Evolutionary conservation across 225 moss, liverwort and hornwort species (phyloP).

Genomic region (Pleurozium schreberi): DNA sequence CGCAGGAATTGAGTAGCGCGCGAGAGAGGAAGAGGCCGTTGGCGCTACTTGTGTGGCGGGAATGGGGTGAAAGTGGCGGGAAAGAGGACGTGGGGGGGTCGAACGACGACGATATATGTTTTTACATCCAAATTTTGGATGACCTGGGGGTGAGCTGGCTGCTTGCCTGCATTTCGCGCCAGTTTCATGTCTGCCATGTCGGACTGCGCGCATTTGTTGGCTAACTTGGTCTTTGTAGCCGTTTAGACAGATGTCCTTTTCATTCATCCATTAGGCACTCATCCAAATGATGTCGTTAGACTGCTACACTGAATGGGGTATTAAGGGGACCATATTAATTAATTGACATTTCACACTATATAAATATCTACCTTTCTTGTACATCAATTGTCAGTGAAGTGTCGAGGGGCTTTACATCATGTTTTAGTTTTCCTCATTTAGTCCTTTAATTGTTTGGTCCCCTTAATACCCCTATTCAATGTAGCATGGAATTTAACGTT

Average conservation of each 20-base stretch:
- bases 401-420: no score
- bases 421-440: no score
- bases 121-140: not conserved
- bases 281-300: not conserved
- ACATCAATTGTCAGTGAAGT: no score
- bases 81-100: conserved; percentile 12
- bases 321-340: no score
- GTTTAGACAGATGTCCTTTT: not conserved
- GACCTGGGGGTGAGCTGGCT: not conserved
- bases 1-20: not conserved
- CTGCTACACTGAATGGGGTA: no score
- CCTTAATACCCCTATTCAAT: no score
- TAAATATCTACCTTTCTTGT: no score
- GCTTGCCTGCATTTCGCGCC: conserved; percentile 7
- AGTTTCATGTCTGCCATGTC: not conserved
- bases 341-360: no score
- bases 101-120: not conserved
- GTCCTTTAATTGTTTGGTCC: no score
- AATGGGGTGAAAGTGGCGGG: conserved; percentile 1
- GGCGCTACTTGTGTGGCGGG: conserved; percentile 19
- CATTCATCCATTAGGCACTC: not conserved
- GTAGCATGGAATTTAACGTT: not conserved
- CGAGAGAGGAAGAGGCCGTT: not conserved
- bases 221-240: not conserved
- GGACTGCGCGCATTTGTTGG: not conserved